Base-by-base conservation (phyloP, 73 alveolate genomes). In the Urostyla sp. region DNA sequence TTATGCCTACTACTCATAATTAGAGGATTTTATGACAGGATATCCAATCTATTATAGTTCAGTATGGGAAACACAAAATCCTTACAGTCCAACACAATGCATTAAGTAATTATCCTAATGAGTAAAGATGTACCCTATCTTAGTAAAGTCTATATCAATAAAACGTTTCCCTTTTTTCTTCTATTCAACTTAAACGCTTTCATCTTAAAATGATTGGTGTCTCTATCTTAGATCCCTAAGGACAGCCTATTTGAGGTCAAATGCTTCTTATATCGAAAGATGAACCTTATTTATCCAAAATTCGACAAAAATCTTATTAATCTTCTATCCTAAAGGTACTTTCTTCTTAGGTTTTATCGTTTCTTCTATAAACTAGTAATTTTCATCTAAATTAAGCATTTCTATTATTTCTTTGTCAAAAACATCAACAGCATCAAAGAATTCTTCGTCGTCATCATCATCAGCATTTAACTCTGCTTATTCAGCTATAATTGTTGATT, bases 401-500 rank as follows among this genome's bases (percentile, higher is more conserved):
- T 75, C 21, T 11, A 75, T 36, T 15, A 75, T 56, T 35, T 75
- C 87, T 18, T 54, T 26, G 34, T 69, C 83, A 69, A 69, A 69
- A 0, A 75, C 87, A 38, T 75, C 87, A 23, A 28, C 26, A 37
- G 87, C 87, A 56, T 75, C 87, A 56, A 8, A 75, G 54, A 75
- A 75, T 32, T 50, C 78, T 23, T 75, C 87, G n/a, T 75, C 87
- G 16, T 75, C 87, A 16, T 18, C 44, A 2, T 74, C 84, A n/a
- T n/a, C n/a, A n/a, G n/a, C n/a, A n/a, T n/a, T n/a, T n/a, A n/a
- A 31, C 56, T 30, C 55, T 59, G 57, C 26, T n/a, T 59, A 11
- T 13, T 59, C 37, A 31, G 2, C 10, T 27, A 35, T 31, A 7
- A 15, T 21, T 59, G 23, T 8, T 59, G 7, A 30, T 35, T 30